These are phyloP conservation scores for Posidonia australis DNA, from an alignment of 106 monocot genomes.

Conservation along the genomic window DNA sequence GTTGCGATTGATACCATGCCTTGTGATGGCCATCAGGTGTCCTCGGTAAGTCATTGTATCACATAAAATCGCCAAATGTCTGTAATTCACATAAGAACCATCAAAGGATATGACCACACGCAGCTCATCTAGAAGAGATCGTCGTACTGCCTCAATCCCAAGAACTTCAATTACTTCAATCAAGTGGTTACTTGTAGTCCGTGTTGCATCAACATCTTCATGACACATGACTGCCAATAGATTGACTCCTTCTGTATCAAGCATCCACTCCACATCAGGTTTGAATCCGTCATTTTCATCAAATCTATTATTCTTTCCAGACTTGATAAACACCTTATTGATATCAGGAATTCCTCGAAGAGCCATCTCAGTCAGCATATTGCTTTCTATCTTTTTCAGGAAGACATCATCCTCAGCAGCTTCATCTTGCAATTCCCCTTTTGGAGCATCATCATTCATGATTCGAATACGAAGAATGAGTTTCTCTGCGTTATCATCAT, in stretches of 20 bases:
- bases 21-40: constrained; percentile 94
- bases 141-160: constrained; percentile 94
- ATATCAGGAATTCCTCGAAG: constrained; percentile 91
- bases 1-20: constrained; percentile 94
- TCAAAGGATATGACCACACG: constrained; percentile 97
- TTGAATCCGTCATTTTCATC: constrained; percentile 77
- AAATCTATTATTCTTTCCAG: constrained; percentile 56
- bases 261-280: constrained; percentile 70
- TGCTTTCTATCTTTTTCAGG: constrained; percentile 83
- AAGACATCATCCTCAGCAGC: constrained; percentile 93
- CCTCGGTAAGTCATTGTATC: constrained; percentile 99
- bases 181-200: constrained; percentile 96
- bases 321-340: constrained; percentile 86
- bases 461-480: constrained; percentile 86
- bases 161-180: constrained; percentile 99
- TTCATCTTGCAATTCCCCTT: constrained; percentile 88
- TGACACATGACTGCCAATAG: constrained; percentile 90
- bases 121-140: constrained; percentile 84
- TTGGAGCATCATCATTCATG: constrained; percentile 89
- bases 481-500: constrained; percentile 94
- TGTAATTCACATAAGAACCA: constrained; percentile 96
- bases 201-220: constrained; percentile 74
- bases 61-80: constrained; percentile 93
- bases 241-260: constrained; percentile 95
- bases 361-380: constrained; percentile 95